phyloP scores from a whole-genome alignment of 1,139 yeast species.

The Scheffersomyces quercinus region DNA sequence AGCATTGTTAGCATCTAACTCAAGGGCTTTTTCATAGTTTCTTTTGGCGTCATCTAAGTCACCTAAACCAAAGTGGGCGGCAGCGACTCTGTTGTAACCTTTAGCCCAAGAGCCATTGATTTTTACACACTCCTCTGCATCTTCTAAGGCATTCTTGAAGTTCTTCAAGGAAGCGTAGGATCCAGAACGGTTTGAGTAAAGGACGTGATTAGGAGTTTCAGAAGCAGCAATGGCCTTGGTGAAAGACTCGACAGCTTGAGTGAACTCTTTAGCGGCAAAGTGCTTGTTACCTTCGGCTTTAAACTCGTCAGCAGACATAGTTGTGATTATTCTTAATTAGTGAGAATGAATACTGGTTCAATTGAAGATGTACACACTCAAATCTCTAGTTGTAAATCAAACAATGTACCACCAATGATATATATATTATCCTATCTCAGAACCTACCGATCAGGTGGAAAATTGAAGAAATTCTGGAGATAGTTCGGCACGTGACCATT shows the following conservation, averaged over 20 bases:
- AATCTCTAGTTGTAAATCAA: too few relatives aligned
- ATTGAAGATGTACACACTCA: too few relatives aligned
- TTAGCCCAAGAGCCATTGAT: constrained; percentile 89
- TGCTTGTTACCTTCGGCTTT: constrained; percentile 90
- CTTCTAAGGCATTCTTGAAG: constrained; percentile 71
- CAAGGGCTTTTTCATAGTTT: constrained; percentile 78
- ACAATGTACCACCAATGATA: too few relatives aligned
- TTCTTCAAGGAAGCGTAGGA: constrained; percentile 79
- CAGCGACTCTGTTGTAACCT: constrained; percentile 91
- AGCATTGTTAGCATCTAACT: constrained; percentile 76
- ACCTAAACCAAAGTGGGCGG: constrained; percentile 87
- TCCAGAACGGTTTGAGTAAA: constrained; percentile 94
- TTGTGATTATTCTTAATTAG: neutral
- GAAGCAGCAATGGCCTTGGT: constrained; percentile 88
- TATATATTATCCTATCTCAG: too few relatives aligned
- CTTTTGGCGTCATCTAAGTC: constrained; percentile 68
- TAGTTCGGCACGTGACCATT: too few relatives aligned
- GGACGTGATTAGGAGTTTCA: constrained; percentile 79
- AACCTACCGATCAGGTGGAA: too few relatives aligned
- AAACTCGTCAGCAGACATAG: constrained; percentile 64
- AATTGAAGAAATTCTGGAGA: too few relatives aligned
- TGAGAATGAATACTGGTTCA: too few relatives aligned
- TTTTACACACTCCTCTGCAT: constrained; percentile 79
- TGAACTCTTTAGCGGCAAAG: constrained; percentile 82
- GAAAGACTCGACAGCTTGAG: constrained; percentile 77